A percentile compares a stretch with the other conserved stretches of the same genome.
Evolutionary conservation across 352 stramenopile genomes (phyloP).

Genomic region (Albugo candida): DNA sequence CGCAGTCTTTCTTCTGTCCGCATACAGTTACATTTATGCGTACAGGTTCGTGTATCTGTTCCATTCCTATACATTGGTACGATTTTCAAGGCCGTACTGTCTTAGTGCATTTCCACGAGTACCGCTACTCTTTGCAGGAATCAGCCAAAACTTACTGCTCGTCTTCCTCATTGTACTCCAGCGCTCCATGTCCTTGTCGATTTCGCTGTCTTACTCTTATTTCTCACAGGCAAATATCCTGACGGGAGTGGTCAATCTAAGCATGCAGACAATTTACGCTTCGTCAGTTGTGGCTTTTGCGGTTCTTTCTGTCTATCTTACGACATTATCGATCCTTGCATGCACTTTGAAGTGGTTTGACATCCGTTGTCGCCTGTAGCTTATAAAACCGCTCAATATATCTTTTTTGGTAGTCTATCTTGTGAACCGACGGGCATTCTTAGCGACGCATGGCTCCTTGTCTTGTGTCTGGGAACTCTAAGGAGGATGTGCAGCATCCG

Average conservation of each 20-base stretch:
- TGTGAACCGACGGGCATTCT: no score
- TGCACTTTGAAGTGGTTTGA: conserved; percentile 25
- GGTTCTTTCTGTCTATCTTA: conserved; percentile 47
- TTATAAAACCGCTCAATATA: no score
- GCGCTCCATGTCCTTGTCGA: background rate
- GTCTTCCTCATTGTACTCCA: conserved; percentile 50
- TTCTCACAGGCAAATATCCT: conserved; percentile 40
- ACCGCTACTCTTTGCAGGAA: conserved; percentile 42
- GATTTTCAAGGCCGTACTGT: background rate
- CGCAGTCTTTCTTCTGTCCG: conserved; percentile 28
- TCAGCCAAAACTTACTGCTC: conserved; percentile 73
- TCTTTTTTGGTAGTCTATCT: no score
- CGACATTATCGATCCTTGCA: conserved; percentile 28
- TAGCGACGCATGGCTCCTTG: no score
- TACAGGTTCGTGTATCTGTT: conserved; percentile 21
- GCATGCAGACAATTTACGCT: conserved; percentile 64
- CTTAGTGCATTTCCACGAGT: conserved; percentile 38
- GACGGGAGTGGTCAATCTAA: conserved; percentile 57
- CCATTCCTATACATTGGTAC: background rate
- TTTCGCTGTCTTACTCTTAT: background rate
- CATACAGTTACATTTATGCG: conserved; percentile 37
- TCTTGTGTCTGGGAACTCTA: no score
- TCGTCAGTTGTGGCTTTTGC: conserved; percentile 13
- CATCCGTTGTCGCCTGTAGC: conserved; percentile 12
- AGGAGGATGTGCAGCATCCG: no score